Percentiles rank a stretch among this genome's conserved stretches.
These are phyloP conservation scores for Alternaria metachromatica DNA, from an alignment of 2,329 filamentous ascomycete species.

Conservation along the genomic window DNA sequence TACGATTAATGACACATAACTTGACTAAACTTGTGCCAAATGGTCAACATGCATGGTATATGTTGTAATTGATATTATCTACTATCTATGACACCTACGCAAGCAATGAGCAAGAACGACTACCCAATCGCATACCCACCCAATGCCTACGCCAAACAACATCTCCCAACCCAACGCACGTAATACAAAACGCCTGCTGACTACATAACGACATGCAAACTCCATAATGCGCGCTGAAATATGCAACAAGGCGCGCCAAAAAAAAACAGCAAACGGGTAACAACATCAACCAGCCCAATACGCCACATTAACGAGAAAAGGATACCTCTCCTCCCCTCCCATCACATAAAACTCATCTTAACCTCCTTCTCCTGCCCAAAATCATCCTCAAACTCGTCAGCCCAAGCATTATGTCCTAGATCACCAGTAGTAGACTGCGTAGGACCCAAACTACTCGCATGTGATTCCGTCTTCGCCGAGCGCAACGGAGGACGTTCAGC, in stretches of 20 bases:
- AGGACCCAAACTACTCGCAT: neutral
- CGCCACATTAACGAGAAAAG: neutral
- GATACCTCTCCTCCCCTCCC: neutral
- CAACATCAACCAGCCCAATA: neutral
- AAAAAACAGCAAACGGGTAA: neutral
- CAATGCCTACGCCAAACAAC: neutral
- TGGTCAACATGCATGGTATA: neutral
- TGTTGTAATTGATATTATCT: neutral
- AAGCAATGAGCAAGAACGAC: neutral
- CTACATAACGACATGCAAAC: neutral
- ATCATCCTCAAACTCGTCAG: constrained; percentile 55
- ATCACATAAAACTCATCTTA: constrained; percentile 55
- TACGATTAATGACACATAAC: neutral
- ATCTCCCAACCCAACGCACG: neutral
- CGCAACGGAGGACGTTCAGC: constrained; percentile 38
- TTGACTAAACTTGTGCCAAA: too few relatives aligned
- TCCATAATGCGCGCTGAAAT: neutral
- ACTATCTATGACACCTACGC: neutral
- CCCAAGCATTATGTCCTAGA: constrained; percentile 56
- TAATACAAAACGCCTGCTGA: neutral
- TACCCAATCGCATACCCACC: neutral
- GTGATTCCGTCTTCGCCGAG: constrained; percentile 37
- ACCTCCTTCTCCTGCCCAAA: constrained; percentile 57
- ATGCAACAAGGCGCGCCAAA: neutral
- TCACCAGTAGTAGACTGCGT: neutral